Conservation (phyloP, 2,329 filamentous ascomycete genomes). For the Cladosporium sp. region DNA sequence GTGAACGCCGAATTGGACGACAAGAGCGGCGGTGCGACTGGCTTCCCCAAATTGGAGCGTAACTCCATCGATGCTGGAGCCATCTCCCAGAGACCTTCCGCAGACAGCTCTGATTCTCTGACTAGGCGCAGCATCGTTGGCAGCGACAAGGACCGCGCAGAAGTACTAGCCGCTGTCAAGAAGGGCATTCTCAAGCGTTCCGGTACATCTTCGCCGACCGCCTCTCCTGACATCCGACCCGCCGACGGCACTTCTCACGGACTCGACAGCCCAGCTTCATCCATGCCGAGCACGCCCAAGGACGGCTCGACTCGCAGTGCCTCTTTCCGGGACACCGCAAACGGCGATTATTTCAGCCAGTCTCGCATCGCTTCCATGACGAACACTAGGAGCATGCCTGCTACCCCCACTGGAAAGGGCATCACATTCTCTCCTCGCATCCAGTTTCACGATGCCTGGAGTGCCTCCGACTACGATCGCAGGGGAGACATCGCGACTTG, state of each 20-base stretch:
- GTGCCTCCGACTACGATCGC: constrained; percentile 90
- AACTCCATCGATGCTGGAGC: constrained; percentile 69
- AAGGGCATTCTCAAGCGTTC: constrained; percentile 94
- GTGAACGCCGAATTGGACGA: constrained; percentile 67
- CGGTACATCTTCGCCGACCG: constrained; percentile 57
- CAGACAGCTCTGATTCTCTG: constrained; percentile 56
- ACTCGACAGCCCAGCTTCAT: constrained; percentile 77
- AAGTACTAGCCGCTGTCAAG: constrained; percentile 85
- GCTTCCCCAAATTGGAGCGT: constrained; percentile 78
- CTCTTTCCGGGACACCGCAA: constrained; percentile 58
- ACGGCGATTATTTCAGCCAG: constrained; percentile 80
- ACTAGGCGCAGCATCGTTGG: constrained; percentile 82
- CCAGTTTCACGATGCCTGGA: constrained; percentile 95
- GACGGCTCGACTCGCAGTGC: constrained; percentile 56
- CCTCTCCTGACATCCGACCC: constrained; percentile 64
- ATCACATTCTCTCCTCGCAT: constrained; percentile 85
- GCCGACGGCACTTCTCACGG: constrained; percentile 60
- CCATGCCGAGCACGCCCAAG: constrained; percentile 80
- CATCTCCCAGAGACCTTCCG: constrained; percentile 32
- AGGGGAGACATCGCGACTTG: constrained; percentile 95
- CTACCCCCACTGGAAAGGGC: constrained; percentile 66
- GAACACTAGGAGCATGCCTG: constrained; percentile 75
- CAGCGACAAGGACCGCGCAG: constrained; percentile 82
- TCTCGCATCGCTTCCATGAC: constrained; percentile 60
- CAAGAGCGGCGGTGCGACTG: constrained; percentile 66